Evolutionary conservation across 179 eudicot species (phyloP).

Genomic region (Actinidia polygama): DNA sequence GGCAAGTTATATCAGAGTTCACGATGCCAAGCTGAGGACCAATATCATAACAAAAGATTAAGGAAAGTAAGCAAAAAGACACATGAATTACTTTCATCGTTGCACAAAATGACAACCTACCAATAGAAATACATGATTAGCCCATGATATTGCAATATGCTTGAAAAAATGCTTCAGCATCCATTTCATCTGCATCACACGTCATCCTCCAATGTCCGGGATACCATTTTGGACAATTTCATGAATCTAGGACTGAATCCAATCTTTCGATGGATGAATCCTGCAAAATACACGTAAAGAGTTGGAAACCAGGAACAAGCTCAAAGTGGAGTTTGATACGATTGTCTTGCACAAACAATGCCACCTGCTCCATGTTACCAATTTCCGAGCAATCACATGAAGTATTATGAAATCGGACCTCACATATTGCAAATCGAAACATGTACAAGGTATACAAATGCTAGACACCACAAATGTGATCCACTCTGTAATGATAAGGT

Average conservation of each 20-base stretch:
- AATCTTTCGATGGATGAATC: slow-evolving; percentile 76
- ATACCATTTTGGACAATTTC: slow-evolving; percentile 68
- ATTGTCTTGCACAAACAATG: background rate
- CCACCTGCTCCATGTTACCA: slow-evolving; percentile 97
- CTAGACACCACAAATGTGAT: slow-evolving; percentile 76
- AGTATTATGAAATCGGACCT: slow-evolving; percentile 99
- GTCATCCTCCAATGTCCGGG: slow-evolving; percentile 52
- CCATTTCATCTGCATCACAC: too few species aligned
- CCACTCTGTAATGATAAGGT: slow-evolving; percentile 69
- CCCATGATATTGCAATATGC: slow-evolving; percentile 90
- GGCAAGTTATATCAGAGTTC: background rate
- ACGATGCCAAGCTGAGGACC: slow-evolving; percentile 6
- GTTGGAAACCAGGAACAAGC: background rate
- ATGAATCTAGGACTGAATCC: slow-evolving; percentile 94
- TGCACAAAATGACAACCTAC: slow-evolving; percentile 43
- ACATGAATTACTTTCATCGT: background rate
- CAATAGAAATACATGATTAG: slow-evolving; percentile 92
- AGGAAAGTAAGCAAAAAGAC: background rate
- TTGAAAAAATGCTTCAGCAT: slow-evolving; percentile 80
- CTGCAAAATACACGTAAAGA: slow-evolving; percentile 38
- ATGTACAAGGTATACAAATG: slow-evolving; percentile 84
- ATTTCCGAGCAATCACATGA: slow-evolving; percentile 88
- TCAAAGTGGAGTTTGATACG: background rate
- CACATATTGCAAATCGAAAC: slow-evolving; percentile 87
- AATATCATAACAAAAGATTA: background rate